A percentile compares a stretch with the other conserved stretches of the same genome.
phyloP scores from a whole-genome alignment of 805 yeast genomes.

The Yamadazyma sp. region DNA sequence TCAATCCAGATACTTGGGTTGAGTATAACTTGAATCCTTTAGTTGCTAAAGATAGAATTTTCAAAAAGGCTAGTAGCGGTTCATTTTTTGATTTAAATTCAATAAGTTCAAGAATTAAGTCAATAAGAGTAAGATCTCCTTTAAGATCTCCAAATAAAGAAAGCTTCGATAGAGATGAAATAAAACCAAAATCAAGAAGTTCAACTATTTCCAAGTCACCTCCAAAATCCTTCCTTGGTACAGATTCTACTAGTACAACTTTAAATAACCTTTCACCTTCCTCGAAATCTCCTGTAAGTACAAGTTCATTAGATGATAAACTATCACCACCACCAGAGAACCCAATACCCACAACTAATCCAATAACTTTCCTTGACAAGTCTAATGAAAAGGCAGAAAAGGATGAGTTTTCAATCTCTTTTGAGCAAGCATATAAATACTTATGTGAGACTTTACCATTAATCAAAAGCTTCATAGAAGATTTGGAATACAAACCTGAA shows the following conservation, averaged over 20 bases:
- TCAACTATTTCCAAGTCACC: constrained; percentile 1
- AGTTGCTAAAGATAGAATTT: constrained; percentile 41
- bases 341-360: neutral
- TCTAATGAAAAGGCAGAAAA: constrained; percentile 7
- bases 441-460: constrained; percentile 56
- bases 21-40: constrained; percentile 73
- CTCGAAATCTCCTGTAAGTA: neutral
- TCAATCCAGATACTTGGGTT: constrained; percentile 78
- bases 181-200: neutral
- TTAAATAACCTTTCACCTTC: neutral
- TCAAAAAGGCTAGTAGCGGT: constrained; percentile 2
- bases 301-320: no score
- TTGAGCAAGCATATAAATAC: constrained; percentile 63
- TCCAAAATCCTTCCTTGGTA: neutral
- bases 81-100: constrained; percentile 21
- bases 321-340: constrained; percentile 3
- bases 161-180: constrained; percentile 2
- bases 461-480: constrained; percentile 55
- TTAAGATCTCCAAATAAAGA: constrained; percentile 12
- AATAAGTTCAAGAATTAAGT: constrained; percentile 25
- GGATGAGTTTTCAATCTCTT: constrained; percentile 29
- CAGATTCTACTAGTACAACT: neutral
- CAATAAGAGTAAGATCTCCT: constrained; percentile 19
- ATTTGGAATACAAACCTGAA: constrained; percentile 51
- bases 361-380: neutral